Evolutionary conservation across 495 filamentous ascomycete species (phyloP).

Genomic region (Penicillium egyptiacum): DNA sequence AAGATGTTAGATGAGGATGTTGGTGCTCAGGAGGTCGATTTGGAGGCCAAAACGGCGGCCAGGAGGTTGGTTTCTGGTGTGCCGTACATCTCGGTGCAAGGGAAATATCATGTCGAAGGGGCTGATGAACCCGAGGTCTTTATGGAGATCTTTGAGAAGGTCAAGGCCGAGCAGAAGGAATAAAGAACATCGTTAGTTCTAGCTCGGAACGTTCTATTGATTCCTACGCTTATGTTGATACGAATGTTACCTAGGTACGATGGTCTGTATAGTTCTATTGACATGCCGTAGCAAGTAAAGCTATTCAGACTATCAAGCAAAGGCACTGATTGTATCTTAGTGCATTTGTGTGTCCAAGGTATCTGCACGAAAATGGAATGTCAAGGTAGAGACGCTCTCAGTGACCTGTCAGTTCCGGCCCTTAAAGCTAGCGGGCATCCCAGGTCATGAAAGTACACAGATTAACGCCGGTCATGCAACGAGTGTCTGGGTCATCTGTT

Average conservation of each 20-base stretch:
- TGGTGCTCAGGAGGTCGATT: conserved; percentile 63
- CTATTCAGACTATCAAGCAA: not conserved
- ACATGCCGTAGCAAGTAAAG: not conserved
- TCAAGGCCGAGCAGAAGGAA: conserved; percentile 41
- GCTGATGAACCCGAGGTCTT: conserved; percentile 62
- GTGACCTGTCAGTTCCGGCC: not conserved
- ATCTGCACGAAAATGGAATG: not conserved
- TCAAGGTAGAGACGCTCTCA: not conserved
- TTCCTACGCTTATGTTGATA: not conserved
- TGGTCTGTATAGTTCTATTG: not conserved
- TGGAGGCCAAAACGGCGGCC: conserved; percentile 62
- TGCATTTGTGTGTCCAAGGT: not conserved
- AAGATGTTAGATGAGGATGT: conserved; percentile 64
- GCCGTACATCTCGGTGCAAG: conserved; percentile 71
- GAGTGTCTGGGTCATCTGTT: conserved; percentile 5
- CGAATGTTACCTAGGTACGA: no score
- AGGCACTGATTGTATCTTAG: not conserved
- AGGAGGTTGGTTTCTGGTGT: conserved; percentile 64
- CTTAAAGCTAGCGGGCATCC: not conserved
- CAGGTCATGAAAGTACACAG: conserved; percentile 11
- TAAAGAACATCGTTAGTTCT: not conserved
- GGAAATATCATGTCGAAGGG: conserved; percentile 60
- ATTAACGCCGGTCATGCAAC: conserved; percentile 21
- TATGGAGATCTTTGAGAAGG: conserved; percentile 53
- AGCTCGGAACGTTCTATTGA: not conserved